Conservation (phyloP, 495 filamentous ascomycete genomes). For the Aspergillus cristatus region DNA sequence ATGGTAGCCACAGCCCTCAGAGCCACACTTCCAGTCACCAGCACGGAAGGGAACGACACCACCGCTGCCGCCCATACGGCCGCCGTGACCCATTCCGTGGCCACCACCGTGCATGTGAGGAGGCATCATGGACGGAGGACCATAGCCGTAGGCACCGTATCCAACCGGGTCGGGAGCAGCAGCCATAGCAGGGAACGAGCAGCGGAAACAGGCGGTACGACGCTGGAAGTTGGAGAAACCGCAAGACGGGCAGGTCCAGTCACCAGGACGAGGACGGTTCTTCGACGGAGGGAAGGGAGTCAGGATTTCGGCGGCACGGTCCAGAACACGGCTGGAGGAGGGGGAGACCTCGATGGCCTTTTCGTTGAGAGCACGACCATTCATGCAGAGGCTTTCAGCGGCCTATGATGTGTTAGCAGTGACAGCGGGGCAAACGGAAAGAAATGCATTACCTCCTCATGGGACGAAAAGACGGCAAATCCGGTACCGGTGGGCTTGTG, state of each 20-base stretch:
- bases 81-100: slow-evolving; percentile 60
- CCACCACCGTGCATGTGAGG: slow-evolving; percentile 75
- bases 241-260: slow-evolving; percentile 96
- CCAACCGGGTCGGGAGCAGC: slow-evolving; percentile 66
- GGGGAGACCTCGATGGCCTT: slow-evolving; percentile 98
- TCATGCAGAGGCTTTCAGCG: slow-evolving; percentile 97
- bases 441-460: slow-evolving; percentile 71
- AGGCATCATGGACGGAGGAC: slow-evolving; percentile 70
- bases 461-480: slow-evolving; percentile 96
- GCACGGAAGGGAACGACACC: slow-evolving; percentile 95
- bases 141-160: slow-evolving; percentile 66
- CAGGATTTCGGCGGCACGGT: slow-evolving; percentile 88
- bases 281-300: slow-evolving; percentile 97
- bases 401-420: slow-evolving; percentile 49
- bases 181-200: slow-evolving; percentile 88
- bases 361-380: slow-evolving; percentile 92
- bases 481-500: slow-evolving; percentile 97
- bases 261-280: slow-evolving; percentile 91
- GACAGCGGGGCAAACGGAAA: slow-evolving; percentile 13
- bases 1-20: slow-evolving; percentile 96
- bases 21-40: slow-evolving; percentile 98
- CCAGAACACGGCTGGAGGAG: slow-evolving; percentile 88
- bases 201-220: slow-evolving; percentile 95
- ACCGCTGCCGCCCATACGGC: slow-evolving; percentile 61
- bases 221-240: slow-evolving; percentile 86